Evolutionary conservation across 176 grass and related monocot genomes (phyloP), one percentile per base, ranked within the genome.

Genomic region (Urochloa ruziziensis): DNA sequence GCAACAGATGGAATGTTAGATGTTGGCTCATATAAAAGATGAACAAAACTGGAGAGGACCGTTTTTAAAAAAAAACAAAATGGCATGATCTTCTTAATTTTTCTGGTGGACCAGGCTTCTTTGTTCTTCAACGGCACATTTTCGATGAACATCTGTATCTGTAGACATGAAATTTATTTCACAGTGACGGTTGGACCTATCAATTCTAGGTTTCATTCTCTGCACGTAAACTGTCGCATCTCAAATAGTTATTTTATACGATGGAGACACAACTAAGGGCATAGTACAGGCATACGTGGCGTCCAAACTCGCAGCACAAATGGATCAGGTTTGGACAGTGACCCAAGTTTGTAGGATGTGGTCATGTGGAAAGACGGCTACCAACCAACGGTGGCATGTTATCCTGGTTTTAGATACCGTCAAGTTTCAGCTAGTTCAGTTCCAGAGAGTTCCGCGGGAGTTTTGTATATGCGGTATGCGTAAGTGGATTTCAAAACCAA

Each of bases 281-380:
- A 39, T 61, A 25, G 53, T 72, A 24, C 9, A 15, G 15, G 29
- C 17, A 47, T 79, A 49, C 42, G 5, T 79, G 58, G 27, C 29
- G 11, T 56, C 11, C 49, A 75, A 7, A 37, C 29, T 74, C 49
- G 35, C 25, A 49, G 30, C n/a, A 52, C 11, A 37, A 15, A 67
- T 54, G 25, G 47, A 80, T 80, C 7, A 67, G 62, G 77, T 34
- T 63, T 24, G 62, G 62, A 80, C 14, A 64, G 44, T 18, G 78
- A 67, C 62, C 78, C 5, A 27, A 49, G 34, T 4, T 4, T 9
- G 62, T 39, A 37, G 29, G 62, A 15, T 67, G 62, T 59, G 56
- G 56, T 59, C n/a, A 13, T 27, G 56, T 66, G 77, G 42, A 80
- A 79, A 79, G 72, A 32, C 49, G 10, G 18, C 46, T 52, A 13